Percentiles rank a stretch among this genome's conserved stretches.
These are phyloP conservation scores for Penstemon eatonii DNA, from an alignment of 257 asterid genomes.

Conservation along the genomic window DNA sequence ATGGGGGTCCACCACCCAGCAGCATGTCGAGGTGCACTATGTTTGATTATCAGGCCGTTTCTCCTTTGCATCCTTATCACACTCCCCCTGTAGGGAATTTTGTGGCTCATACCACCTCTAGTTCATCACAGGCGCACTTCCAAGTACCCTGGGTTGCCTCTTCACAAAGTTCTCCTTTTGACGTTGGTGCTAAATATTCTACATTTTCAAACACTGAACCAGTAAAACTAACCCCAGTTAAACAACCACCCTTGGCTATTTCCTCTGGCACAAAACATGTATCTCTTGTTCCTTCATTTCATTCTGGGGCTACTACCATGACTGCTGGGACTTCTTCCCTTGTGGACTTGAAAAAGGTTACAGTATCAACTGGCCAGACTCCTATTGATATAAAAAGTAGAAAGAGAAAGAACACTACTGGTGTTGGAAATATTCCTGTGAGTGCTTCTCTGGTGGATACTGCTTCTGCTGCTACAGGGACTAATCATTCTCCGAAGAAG, in stretches of 20 bases:
- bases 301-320: slow-evolving; percentile 40
- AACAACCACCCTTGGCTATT: slow-evolving; percentile 49
- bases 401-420: slow-evolving; percentile 73
- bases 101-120: slow-evolving; percentile 49
- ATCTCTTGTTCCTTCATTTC: slow-evolving; percentile 40
- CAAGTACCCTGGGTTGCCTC: slow-evolving; percentile 77
- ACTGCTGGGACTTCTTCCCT: slow-evolving; percentile 43
- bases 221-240: slow-evolving; percentile 51
- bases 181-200: slow-evolving; percentile 50
- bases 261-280: slow-evolving; percentile 43
- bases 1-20: slow-evolving; percentile 57
- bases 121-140: slow-evolving; percentile 66
- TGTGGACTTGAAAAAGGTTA: slow-evolving; percentile 43
- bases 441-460: slow-evolving; percentile 34
- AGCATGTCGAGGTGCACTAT: slow-evolving; percentile 54
- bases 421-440: slow-evolving; percentile 41
- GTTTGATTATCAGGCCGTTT: slow-evolving; percentile 67
- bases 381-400: slow-evolving; percentile 59
- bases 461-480: too few species aligned
- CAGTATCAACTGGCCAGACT: slow-evolving; percentile 47
- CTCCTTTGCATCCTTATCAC: slow-evolving; percentile 77
- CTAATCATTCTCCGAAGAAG: background rate
- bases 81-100: slow-evolving; percentile 60
- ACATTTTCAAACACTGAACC: slow-evolving; percentile 53
- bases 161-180: slow-evolving; percentile 68